phyloP scores from a whole-genome alignment of 495 filamentous ascomycete species.

The Daldinia concentrica region DNA sequence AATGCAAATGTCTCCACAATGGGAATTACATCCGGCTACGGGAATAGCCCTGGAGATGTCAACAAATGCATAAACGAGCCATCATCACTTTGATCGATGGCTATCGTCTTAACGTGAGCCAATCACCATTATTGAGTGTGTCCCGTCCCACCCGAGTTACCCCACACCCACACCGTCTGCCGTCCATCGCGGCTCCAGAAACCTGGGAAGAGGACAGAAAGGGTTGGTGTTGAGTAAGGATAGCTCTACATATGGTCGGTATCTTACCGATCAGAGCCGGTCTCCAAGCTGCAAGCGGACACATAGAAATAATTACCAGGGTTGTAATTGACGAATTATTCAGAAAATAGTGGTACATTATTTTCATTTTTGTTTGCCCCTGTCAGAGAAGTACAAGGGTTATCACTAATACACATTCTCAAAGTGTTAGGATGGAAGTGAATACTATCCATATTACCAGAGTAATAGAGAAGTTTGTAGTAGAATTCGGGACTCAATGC shows the following conservation, averaged over 20 bases:
- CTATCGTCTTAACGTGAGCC: not conserved
- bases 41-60: conserved; percentile 7
- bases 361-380: not conserved
- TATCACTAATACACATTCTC: not conserved
- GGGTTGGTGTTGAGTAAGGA: not conserved
- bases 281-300: not conserved
- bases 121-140: not conserved
- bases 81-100: not conserved
- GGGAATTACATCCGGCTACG: not conserved
- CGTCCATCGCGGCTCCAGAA: conserved; percentile 7
- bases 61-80: conserved; percentile 3
- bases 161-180: not conserved
- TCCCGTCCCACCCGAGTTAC: not conserved
- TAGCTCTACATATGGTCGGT: not conserved
- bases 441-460: not conserved
- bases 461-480: not conserved
- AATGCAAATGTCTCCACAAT: not conserved
- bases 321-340: not conserved
- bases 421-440: not conserved
- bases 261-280: not conserved
- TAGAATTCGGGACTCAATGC: not conserved
- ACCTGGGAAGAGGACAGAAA: conserved; percentile 1
- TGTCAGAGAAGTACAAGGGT: not conserved
- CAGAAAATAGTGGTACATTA: not conserved
- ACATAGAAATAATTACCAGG: not conserved